phyloP scores from a whole-genome alignment of 2,329 filamentous ascomycete genomes.

The Lizonia empirigonia region DNA sequence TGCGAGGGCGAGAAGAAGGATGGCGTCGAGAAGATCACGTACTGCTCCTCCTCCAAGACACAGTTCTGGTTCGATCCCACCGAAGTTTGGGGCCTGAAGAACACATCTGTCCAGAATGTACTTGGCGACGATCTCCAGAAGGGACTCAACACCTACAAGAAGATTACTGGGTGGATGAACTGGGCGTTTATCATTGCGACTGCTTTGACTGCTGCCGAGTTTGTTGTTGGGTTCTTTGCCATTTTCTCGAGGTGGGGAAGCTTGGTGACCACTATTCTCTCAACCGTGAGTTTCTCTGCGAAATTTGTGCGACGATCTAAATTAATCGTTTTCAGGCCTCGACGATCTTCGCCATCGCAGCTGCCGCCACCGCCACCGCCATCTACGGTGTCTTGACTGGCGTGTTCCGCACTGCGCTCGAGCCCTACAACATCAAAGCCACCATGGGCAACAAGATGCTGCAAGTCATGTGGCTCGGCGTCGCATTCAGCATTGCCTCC shows the following conservation, averaged over 20 bases:
- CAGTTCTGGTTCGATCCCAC: slow-evolving; percentile 79
- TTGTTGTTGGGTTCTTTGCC: slow-evolving; percentile 80
- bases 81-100: slow-evolving; percentile 67
- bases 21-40: slow-evolving; percentile 54
- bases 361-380: slow-evolving; percentile 75
- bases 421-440: slow-evolving; percentile 73
- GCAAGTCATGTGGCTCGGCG: slow-evolving; percentile 76
- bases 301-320: slow-evolving; percentile 36
- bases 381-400: slow-evolving; percentile 73
- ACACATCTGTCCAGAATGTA: slow-evolving; percentile 54
- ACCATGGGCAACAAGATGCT: slow-evolving; percentile 73
- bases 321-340: slow-evolving; percentile 49
- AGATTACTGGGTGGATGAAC: slow-evolving; percentile 80
- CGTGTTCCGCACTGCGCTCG: slow-evolving; percentile 68
- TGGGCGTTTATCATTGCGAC: slow-evolving; percentile 78
- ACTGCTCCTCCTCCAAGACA: slow-evolving; percentile 73
- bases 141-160: slow-evolving; percentile 74
- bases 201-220: slow-evolving; percentile 69
- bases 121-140: slow-evolving; percentile 71
- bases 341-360: slow-evolving; percentile 64
- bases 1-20: slow-evolving; percentile 69
- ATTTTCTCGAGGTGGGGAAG: slow-evolving; percentile 82
- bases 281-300: slow-evolving; percentile 61
- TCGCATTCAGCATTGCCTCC: slow-evolving; percentile 74
- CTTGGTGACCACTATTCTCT: slow-evolving; percentile 79